Evolutionary conservation across 208 protist genomes (phyloP).

Genomic region (Wallacemonas collosoma): DNA sequence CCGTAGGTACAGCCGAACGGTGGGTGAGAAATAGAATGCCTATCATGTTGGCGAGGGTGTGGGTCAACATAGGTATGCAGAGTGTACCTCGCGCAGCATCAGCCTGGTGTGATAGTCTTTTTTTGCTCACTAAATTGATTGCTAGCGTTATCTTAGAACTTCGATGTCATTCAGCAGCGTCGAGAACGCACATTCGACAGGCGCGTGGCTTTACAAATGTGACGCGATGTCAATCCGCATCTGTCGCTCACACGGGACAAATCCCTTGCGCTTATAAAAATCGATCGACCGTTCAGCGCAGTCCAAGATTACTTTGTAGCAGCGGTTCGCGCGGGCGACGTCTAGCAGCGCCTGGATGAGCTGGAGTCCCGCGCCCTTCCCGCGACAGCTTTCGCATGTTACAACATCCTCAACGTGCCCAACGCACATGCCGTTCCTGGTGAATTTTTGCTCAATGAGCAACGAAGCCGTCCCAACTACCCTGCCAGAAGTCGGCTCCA

Average conservation of each 20-base stretch:
- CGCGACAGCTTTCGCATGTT: slow-evolving; percentile 53
- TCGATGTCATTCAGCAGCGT: too few species aligned
- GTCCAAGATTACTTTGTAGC: slow-evolving; percentile 90
- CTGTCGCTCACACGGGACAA: slow-evolving; percentile 56
- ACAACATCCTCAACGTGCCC: slow-evolving; percentile 91
- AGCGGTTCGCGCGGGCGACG: slow-evolving; percentile 45
- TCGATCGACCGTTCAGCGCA: slow-evolving; percentile 44
- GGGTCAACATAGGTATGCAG: too few species aligned
- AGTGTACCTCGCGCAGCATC: too few species aligned
- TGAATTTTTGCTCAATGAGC: slow-evolving; percentile 84
- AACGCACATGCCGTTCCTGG: slow-evolving; percentile 60
- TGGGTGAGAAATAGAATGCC: too few species aligned
- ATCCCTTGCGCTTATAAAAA: slow-evolving; percentile 79
- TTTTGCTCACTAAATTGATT: too few species aligned
- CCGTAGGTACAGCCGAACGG: too few species aligned
- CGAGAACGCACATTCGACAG: too few species aligned
- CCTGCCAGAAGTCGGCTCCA: slow-evolving; percentile 27
- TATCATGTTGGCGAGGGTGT: too few species aligned
- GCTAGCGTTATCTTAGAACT: too few species aligned
- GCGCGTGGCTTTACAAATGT: background rate
- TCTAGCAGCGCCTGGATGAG: slow-evolving; percentile 52
- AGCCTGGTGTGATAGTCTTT: too few species aligned
- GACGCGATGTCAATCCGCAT: slow-evolving; percentile 68
- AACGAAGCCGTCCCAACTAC: slow-evolving; percentile 77
- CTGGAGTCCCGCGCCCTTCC: slow-evolving; percentile 51